Evolutionary conservation across 1,284 basidiomycete species (phyloP).

Genomic region (Omphalotus olearius): DNA sequence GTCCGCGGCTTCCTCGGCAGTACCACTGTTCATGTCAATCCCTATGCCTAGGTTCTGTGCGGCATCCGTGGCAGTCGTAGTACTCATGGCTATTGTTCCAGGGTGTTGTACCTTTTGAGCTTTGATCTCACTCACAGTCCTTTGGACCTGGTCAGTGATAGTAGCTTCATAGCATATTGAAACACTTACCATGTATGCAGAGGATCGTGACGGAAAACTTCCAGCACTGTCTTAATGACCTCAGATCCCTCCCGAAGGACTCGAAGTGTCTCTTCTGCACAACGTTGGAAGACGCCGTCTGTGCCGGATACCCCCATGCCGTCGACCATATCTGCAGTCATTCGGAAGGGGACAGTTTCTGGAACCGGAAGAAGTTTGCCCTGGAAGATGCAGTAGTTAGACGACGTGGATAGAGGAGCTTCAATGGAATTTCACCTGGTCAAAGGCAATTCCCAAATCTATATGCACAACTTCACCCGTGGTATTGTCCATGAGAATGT

Average conservation of each 20-base stretch:
- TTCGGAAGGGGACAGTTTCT: constrained; percentile 91
- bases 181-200: constrained; percentile 76
- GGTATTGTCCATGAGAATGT: constrained; percentile 84
- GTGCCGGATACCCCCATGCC: constrained; percentile 90
- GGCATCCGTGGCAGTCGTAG: background rate
- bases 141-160: constrained; percentile 22
- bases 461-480: constrained; percentile 93
- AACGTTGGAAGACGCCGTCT: constrained; percentile 92
- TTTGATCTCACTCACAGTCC: constrained; percentile 75
- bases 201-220: constrained; percentile 97
- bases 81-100: background rate
- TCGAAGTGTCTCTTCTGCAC: constrained; percentile 90
- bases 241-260: constrained; percentile 84
- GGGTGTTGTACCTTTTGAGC: constrained; percentile 54
- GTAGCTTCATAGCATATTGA: background rate
- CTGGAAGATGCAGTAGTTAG: constrained; percentile 33
- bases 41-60: constrained; percentile 36
- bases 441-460: constrained; percentile 95
- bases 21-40: constrained; percentile 57
- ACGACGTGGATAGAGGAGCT: constrained; percentile 2
- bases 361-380: constrained; percentile 82
- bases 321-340: constrained; percentile 92
- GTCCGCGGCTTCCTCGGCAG: constrained; percentile 85
- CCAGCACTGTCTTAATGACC: constrained; percentile 90
- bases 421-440: constrained; percentile 57